phyloP scores from a whole-genome alignment of 352 stramenopile genomes.

The Globisporangium alternatum region DNA sequence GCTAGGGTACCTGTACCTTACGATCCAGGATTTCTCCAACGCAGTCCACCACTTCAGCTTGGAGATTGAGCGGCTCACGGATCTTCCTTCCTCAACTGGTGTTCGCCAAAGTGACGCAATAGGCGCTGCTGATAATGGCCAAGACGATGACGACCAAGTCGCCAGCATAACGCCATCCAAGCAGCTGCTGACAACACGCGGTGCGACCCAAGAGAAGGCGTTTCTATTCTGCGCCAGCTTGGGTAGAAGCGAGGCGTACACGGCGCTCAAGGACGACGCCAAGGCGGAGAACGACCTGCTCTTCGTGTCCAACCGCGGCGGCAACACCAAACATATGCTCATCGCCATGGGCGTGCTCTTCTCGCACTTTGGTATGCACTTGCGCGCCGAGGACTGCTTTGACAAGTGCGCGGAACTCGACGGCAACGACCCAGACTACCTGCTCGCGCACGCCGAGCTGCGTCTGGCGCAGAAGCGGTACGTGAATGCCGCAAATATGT shows the following conservation, averaged over 20 bases:
- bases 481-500: slow-evolving; percentile 28
- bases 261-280: slow-evolving; percentile 20
- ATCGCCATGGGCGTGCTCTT: slow-evolving; percentile 55
- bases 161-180: neutral
- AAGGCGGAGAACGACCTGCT: slow-evolving; percentile 36
- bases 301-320: slow-evolving; percentile 38
- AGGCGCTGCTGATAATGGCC: neutral
- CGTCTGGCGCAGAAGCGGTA: slow-evolving; percentile 44
- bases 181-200: neutral
- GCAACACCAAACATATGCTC: slow-evolving; percentile 22
- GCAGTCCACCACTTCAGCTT: slow-evolving; percentile 36
- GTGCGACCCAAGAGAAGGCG: slow-evolving; percentile 20
- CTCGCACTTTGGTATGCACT: slow-evolving; percentile 47
- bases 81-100: slow-evolving; percentile 2
- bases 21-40: slow-evolving; percentile 25
- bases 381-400: slow-evolving; percentile 47
- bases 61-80: slow-evolving; percentile 34
- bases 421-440: slow-evolving; percentile 33
- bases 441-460: slow-evolving; percentile 48
- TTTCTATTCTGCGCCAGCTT: slow-evolving; percentile 45
- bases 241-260: slow-evolving; percentile 37
- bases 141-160: neutral
- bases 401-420: slow-evolving; percentile 33
- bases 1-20: slow-evolving; percentile 43
- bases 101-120: neutral